Evolutionary conservation across 1,139 yeast genomes (phyloP).

Genomic region (Suzukiozyma palmioleophila): DNA sequence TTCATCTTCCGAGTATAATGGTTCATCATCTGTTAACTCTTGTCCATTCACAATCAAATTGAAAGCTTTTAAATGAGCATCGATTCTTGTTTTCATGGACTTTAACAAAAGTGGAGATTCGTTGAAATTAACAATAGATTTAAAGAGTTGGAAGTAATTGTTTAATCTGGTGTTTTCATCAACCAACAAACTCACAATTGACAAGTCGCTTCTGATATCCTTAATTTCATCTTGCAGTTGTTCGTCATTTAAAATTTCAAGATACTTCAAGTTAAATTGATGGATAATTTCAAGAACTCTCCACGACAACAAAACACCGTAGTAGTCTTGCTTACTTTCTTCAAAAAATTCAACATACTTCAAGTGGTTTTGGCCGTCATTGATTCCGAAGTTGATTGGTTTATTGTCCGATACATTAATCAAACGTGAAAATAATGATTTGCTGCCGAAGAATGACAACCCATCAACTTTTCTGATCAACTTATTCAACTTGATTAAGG

Average conservation of each 20-base stretch:
- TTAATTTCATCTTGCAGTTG: conserved; percentile 13
- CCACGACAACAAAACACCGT: conserved; percentile 30
- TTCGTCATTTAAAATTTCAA: conserved; percentile 16
- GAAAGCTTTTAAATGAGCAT: conserved; percentile 18
- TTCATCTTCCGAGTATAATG: conserved; percentile 18
- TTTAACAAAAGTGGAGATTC: conserved; percentile 20
- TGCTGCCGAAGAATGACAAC: conserved; percentile 26
- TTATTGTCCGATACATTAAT: conserved; percentile 20
- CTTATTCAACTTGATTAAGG: conserved; percentile 21
- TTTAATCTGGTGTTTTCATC: conserved; percentile 9
- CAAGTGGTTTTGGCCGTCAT: conserved; percentile 25
- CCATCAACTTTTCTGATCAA: conserved; percentile 34
- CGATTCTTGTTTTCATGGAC: conserved; percentile 17
- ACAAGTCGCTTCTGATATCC: conserved; percentile 21
- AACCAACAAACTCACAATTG: conserved; percentile 18
- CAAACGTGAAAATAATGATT: conserved; percentile 23
- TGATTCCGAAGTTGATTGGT: conserved; percentile 22
- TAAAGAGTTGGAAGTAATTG: conserved; percentile 25
- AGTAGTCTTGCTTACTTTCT: conserved; percentile 19
- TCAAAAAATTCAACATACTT: conserved; percentile 30
- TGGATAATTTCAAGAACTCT: conserved; percentile 34
- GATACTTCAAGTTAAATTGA: conserved; percentile 27
- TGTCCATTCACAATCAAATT: conserved; percentile 19
- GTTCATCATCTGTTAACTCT: conserved; percentile 29
- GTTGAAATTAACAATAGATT: conserved; percentile 25